Percentiles rank a stretch among this genome's conserved stretches.
Evolutionary conservation across 805 yeast genomes (phyloP).

Genomic region (Metschnikowia kunwiensis): DNA sequence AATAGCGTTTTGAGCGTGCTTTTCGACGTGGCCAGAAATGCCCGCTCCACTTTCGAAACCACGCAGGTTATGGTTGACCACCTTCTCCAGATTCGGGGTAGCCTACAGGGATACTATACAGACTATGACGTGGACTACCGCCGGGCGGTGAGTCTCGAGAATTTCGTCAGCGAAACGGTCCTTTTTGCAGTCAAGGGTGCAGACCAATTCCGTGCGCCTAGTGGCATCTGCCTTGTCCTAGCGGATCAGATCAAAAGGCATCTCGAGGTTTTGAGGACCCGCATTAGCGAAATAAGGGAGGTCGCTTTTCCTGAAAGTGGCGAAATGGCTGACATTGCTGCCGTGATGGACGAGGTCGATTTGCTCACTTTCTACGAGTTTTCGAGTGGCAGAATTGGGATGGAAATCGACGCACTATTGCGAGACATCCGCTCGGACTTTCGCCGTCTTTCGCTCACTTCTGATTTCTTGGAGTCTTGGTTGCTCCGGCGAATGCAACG

Average conservation of each 20-base stretch:
- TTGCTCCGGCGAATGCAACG: not conserved
- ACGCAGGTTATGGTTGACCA: not conserved
- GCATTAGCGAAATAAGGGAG: not conserved
- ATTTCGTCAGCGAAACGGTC: not conserved
- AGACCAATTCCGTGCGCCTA: not conserved
- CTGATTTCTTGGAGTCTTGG: no score
- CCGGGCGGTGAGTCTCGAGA: not conserved
- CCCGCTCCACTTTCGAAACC: not conserved
- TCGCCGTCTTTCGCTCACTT: not conserved
- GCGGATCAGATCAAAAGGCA: not conserved
- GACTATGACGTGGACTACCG: slow-evolving; percentile 1
- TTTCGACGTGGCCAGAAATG: not conserved
- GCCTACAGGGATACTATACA: not conserved
- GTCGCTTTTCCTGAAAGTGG: no score
- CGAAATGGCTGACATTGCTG: not conserved
- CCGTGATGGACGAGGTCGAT: not conserved
- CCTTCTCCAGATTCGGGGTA: not conserved
- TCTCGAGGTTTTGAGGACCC: not conserved
- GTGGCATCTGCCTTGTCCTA: not conserved
- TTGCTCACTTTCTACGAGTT: not conserved
- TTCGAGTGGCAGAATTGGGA: no score
- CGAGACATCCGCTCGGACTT: not conserved
- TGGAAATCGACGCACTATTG: slow-evolving; percentile 2
- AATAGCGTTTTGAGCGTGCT: not conserved
- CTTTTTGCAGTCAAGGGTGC: not conserved